Conservation (phyloP, 139 green algal species). For the Penium margaritaceum region DNA sequence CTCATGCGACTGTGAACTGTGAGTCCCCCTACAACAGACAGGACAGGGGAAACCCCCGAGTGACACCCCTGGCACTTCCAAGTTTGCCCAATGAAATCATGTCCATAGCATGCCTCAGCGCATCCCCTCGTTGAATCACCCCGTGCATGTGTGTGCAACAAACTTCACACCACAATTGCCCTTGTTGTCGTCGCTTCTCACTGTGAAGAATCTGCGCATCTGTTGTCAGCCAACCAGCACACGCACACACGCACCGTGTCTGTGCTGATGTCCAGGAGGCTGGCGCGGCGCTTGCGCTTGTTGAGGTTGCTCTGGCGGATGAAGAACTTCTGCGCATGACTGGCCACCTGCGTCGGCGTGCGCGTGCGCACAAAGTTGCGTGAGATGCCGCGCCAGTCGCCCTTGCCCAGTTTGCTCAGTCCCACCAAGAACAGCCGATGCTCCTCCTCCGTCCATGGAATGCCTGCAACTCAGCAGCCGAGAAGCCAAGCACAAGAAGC, state of each 20-base stretch:
- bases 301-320: constrained; percentile 64
- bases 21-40: background rate
- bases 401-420: constrained; percentile 67
- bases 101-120: too few species aligned
- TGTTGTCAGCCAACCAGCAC: too few species aligned
- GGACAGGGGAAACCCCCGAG: background rate
- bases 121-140: too few species aligned
- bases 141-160: too few species aligned
- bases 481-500: too few species aligned
- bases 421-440: constrained; percentile 71
- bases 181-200: too few species aligned
- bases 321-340: constrained; percentile 86
- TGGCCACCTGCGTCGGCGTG: constrained; percentile 77
- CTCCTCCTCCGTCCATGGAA: constrained; percentile 75
- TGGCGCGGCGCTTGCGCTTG: constrained; percentile 64
- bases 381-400: constrained; percentile 76
- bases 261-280: constrained; percentile 55
- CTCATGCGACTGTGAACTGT: background rate
- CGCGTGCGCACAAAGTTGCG: constrained; percentile 62
- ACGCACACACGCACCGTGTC: constrained; percentile 25
- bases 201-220: too few species aligned
- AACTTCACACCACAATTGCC: too few species aligned
- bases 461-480: too few species aligned
- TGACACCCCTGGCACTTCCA: background rate
- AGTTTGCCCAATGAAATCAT: background rate